Evolutionary conservation across 2,329 filamentous ascomycete species (phyloP).

Genomic region (Fusarium humuli): DNA sequence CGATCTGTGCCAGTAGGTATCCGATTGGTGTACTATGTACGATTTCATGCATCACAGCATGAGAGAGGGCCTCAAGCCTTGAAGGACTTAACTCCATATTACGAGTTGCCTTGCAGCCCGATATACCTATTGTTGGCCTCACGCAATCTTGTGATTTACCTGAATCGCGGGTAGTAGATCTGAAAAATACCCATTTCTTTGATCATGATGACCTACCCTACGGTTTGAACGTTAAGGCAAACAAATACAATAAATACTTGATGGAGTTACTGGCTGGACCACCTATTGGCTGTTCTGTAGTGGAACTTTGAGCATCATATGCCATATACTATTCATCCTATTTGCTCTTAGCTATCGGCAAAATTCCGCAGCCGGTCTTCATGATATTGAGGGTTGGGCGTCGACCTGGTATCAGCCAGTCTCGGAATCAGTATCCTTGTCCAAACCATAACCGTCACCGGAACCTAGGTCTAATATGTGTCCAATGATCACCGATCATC

Average conservation of each 20-base stretch:
- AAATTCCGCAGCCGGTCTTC: constrained; percentile 1
- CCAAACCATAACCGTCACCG: constrained; percentile 2
- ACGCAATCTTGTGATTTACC: constrained; percentile 1
- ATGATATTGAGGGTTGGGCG: background rate
- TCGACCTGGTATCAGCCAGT: background rate
- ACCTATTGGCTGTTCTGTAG: background rate
- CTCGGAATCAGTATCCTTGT: background rate
- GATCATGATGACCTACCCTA: constrained; percentile 10
- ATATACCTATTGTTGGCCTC: background rate
- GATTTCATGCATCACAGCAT: constrained; percentile 40
- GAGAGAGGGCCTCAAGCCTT: constrained; percentile 30
- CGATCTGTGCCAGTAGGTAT: constrained; percentile 19
- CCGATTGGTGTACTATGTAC: constrained; percentile 33
- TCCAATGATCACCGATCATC: constrained; percentile 5
- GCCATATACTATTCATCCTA: constrained; percentile 1
- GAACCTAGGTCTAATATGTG: constrained; percentile 7
- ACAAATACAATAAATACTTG: background rate
- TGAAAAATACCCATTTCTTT: background rate
- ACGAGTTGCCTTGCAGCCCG: constrained; percentile 15
- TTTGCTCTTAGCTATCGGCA: constrained; percentile 14
- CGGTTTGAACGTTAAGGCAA: background rate
- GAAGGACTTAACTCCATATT: constrained; percentile 3
- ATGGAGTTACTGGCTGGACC: background rate
- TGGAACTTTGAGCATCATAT: background rate
- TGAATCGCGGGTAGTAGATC: background rate